Evolutionary conservation across 2,329 filamentous ascomycete genomes (phyloP).

Genomic region (Penicillium glabrum): DNA sequence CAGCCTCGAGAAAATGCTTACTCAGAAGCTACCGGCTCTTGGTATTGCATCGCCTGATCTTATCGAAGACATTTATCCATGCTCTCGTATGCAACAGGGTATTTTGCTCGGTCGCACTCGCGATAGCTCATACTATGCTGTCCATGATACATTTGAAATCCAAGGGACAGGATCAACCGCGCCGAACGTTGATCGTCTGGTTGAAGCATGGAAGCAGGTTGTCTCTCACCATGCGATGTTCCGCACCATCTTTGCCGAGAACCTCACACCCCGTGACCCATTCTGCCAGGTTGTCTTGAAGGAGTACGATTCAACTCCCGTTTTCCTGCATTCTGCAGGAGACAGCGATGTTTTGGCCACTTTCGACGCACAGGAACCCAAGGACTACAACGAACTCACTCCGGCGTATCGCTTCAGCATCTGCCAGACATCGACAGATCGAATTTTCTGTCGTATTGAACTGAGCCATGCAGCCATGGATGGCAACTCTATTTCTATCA

Average conservation of each 20-base stretch:
- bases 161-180: constrained; percentile 9
- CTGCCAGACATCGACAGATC: constrained; percentile 39
- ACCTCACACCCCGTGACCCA: constrained; percentile 29
- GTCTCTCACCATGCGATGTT: constrained; percentile 36
- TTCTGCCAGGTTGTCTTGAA: constrained; percentile 39
- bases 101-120: constrained; percentile 35
- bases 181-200: constrained; percentile 29
- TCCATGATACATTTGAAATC: constrained; percentile 40
- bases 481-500: constrained; percentile 51
- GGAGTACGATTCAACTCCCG: constrained; percentile 25
- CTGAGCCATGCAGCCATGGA: constrained; percentile 55
- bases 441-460: constrained; percentile 49
- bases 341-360: constrained; percentile 30
- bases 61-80: constrained; percentile 46
- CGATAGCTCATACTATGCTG: constrained; percentile 37
- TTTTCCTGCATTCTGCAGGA: constrained; percentile 30
- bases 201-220: constrained; percentile 33
- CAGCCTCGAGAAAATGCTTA: constrained; percentile 38
- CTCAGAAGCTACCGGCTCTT: constrained; percentile 37
- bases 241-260: constrained; percentile 39
- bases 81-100: constrained; percentile 40
- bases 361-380: constrained; percentile 29
- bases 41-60: constrained; percentile 34
- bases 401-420: constrained; percentile 50
- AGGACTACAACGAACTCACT: constrained; percentile 25